phyloP scores from a whole-genome alignment of 768 basidiomycete genomes.

The Pulveroboletus sp. region DNA sequence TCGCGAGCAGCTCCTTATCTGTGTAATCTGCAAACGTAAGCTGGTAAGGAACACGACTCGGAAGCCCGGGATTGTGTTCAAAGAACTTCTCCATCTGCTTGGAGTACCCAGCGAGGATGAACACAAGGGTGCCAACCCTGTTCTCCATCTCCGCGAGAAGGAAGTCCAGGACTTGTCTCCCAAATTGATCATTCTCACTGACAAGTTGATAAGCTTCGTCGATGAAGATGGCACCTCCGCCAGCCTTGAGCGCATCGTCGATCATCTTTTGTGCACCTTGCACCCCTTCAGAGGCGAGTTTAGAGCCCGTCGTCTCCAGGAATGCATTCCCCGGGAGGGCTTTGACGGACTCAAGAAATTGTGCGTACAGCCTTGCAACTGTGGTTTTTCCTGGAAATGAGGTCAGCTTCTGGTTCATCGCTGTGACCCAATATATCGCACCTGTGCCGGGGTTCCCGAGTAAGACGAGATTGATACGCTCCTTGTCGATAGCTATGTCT shows the following conservation, averaged over 20 bases:
- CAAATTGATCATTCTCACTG: constrained; percentile 43
- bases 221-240: constrained; percentile 66
- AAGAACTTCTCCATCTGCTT: constrained; percentile 78
- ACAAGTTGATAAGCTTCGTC: constrained; percentile 75
- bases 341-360: constrained; percentile 54
- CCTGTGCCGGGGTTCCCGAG: constrained; percentile 76
- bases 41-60: constrained; percentile 60
- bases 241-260: constrained; percentile 45
- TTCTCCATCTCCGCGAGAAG: constrained; percentile 77
- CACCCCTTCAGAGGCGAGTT: constrained; percentile 57
- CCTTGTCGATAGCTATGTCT: constrained; percentile 45
- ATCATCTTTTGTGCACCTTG: constrained; percentile 48
- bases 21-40: constrained; percentile 62
- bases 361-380: constrained; percentile 60
- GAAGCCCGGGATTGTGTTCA: constrained; percentile 68
- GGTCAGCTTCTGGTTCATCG: neutral
- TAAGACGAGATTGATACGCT: constrained; percentile 58
- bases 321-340: constrained; percentile 54
- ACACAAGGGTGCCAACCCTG: constrained; percentile 57
- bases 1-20: constrained; percentile 51
- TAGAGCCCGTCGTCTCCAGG: constrained; percentile 60
- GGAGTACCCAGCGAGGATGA: constrained; percentile 69
- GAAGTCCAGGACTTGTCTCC: constrained; percentile 61
- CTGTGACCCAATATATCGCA: constrained; percentile 23
- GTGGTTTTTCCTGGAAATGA: constrained; percentile 58